Evolutionary conservation across 164 flowering plant species (phyloP), one percentile per base, ranked within the genome.

Genomic region (Umbellularia californica): DNA sequence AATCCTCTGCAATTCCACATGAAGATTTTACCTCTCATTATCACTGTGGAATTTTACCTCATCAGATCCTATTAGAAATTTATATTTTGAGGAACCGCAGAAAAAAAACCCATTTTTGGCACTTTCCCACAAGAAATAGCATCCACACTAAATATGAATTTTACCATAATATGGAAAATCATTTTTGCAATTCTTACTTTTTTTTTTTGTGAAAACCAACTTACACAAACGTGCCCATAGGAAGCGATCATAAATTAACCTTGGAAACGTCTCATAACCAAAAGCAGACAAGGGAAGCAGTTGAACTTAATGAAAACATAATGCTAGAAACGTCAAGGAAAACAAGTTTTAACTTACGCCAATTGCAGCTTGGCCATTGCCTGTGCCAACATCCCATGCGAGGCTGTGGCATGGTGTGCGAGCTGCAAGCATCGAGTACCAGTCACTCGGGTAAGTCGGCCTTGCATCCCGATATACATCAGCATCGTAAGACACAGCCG

Each of bases 371-470:
- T 81, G 82, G 19, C 86, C 86, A 67, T 70, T 81, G 70, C 86
- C 86, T 22, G 86, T 83, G 73, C 86, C 86, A 14, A 78, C 84
- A 72, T 83, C 86, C 86, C 86, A 81, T 24, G 81, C 84, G 10
- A 79, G 75, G 41, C 63, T 13, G 65, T 77, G 83, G 35, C 10
- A 13, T 2, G 65, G 69, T 6, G 79, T 81, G 24, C 22, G 70
- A 20, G 62, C 62, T 1, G 84, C 78, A 3, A 82, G 69, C 77
- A 69, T 73, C 41, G 69, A 51, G 19, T 52, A 84, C 77, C 79
- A 75, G 51, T 81, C 74, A 12, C 27, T 15, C 1, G 83, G 83
- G 41, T 84, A 84, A 7, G 25, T 70, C 1, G 84, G 84, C 67
- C 86, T 58, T n/a, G 75, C 79, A 24, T 77, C 77, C 25, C 27